Base-by-base conservation (phyloP, 2,329 filamentous ascomycete genomes). In the Samsoniella hepiali region DNA sequence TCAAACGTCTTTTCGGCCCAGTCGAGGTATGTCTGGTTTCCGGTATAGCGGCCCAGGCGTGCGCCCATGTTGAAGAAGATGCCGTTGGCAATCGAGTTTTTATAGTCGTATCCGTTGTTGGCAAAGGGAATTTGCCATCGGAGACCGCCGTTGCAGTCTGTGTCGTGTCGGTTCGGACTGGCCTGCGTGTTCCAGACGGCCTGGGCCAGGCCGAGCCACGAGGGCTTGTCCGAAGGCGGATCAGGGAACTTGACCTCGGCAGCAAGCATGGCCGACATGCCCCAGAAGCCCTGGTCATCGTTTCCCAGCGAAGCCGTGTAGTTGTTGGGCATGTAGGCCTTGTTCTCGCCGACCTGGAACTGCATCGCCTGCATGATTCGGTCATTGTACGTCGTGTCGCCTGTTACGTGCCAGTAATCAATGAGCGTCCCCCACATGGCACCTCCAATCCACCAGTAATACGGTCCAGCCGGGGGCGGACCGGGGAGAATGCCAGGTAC, bases 21-120 rank as follows among this genome's bases (percentile, higher is more conserved):
- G 6, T 87, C 78, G 2, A 80, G 77, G 68, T 91, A 91, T 0
- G 87, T 88, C 1, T 78, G 69, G 69, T 91, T 89, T 38, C 78
- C 78, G 0, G 88, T 91, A 74, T 91, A 93, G 10, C 87, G 82
- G 0, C 87, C 89, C 11, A 94, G 81, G 9, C 91, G 84, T 17
- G 90, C 84, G n/a, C 81, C 84, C 27, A 88, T 74, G 71, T 88
- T 86, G 77, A 88, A 88, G 73, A 87, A 86, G 69, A 82, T 83
- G 51, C 83, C 85, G 66, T 87, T 88, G 31, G 85, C 83, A 63
- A 86, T 82, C 64, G 77, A 79, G 74, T 88, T 88, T 73, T 88
- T 95, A 80, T 93, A 93, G 70, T 88, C 82, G 74, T 91, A 94
- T 40, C 91, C 91, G 53, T 81, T 82, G 72, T 93, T 92, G 68